Conservation (phyloP, 2,329 filamentous ascomycete species). For the Shiraia sp. region DNA sequence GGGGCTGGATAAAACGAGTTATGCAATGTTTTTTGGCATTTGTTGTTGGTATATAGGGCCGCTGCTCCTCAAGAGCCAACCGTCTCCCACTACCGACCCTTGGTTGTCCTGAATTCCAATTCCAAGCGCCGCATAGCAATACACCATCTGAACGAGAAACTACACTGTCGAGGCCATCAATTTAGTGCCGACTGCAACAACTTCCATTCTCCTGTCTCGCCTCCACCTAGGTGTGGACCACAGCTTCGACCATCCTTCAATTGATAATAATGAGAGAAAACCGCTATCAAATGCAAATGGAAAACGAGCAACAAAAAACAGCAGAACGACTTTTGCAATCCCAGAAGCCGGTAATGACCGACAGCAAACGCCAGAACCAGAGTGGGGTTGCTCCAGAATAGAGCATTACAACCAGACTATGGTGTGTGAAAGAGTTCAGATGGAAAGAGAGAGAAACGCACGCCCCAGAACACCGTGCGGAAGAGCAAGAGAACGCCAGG, state of each 20-base stretch:
- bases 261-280: slow-evolving; percentile 23
- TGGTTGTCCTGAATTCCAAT: neutral
- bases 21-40: slow-evolving; percentile 27
- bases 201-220: slow-evolving; percentile 24
- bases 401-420: slow-evolving; percentile 40
- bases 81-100: neutral
- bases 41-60: slow-evolving; percentile 17
- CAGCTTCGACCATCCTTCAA: slow-evolving; percentile 18
- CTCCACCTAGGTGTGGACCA: slow-evolving; percentile 25
- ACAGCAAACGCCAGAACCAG: slow-evolving; percentile 29
- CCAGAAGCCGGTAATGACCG: slow-evolving; percentile 24
- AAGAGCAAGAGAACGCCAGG: slow-evolving; percentile 30
- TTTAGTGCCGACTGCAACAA: slow-evolving; percentile 14
- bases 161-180: slow-evolving; percentile 11
- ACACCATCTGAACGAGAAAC: slow-evolving; percentile 10
- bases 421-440: slow-evolving; percentile 23
- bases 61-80: slow-evolving; percentile 1
- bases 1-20: slow-evolving; percentile 14
- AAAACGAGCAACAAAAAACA: slow-evolving; percentile 2
- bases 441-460: slow-evolving; percentile 20
- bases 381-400: slow-evolving; percentile 32
- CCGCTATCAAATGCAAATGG: slow-evolving; percentile 38
- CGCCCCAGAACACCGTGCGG: slow-evolving; percentile 17
- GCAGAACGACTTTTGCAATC: slow-evolving; percentile 36
- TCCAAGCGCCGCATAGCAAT: slow-evolving; percentile 7